These are phyloP conservation scores for Aquilaria agallochum DNA, from an alignment of 441 rosid species.

Conservation along the genomic window DNA sequence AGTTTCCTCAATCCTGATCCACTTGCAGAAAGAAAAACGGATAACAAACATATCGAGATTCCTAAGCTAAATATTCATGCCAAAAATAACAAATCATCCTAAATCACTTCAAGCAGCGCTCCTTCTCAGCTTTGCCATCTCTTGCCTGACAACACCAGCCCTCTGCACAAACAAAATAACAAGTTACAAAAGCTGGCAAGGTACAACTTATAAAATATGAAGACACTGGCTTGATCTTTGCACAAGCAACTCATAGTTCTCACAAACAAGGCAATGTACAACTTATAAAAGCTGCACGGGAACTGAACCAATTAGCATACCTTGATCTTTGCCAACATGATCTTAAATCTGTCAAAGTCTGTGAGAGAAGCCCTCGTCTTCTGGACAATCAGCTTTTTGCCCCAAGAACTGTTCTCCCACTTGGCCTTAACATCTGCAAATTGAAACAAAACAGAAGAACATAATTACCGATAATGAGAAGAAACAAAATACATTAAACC, in stretches of 20 bases:
- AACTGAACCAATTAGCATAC: too few relatives aligned
- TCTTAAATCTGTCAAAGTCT: conserved; percentile 89
- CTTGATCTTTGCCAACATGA: conserved; percentile 86
- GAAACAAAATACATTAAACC: not conserved
- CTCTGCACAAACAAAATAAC: conserved; percentile 17
- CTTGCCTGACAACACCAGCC: conserved; percentile 82
- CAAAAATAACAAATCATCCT: conserved; percentile 22
- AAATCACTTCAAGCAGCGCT: conserved; percentile 30
- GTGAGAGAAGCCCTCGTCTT: conserved; percentile 74
- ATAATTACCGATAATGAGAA: not conserved
- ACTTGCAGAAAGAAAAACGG: not conserved
- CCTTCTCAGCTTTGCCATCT: conserved; percentile 87
- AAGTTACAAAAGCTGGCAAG: too few relatives aligned
- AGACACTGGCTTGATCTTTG: too few relatives aligned
- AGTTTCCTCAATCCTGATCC: too few relatives aligned
- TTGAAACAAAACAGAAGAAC: too few relatives aligned
- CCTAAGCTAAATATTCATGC: conserved; percentile 5
- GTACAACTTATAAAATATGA: too few relatives aligned
- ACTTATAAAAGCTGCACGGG: too few relatives aligned
- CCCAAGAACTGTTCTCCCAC: conserved; percentile 95
- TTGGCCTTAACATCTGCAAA: conserved; percentile 74
- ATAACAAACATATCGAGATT: conserved; percentile 9
- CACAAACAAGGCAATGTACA: too few relatives aligned
- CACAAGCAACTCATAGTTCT: too few relatives aligned
- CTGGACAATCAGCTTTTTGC: conserved; percentile 82